These are phyloP conservation scores for Candida arabinofermentans DNA, from an alignment of 805 yeast species.

Conservation along the genomic window DNA sequence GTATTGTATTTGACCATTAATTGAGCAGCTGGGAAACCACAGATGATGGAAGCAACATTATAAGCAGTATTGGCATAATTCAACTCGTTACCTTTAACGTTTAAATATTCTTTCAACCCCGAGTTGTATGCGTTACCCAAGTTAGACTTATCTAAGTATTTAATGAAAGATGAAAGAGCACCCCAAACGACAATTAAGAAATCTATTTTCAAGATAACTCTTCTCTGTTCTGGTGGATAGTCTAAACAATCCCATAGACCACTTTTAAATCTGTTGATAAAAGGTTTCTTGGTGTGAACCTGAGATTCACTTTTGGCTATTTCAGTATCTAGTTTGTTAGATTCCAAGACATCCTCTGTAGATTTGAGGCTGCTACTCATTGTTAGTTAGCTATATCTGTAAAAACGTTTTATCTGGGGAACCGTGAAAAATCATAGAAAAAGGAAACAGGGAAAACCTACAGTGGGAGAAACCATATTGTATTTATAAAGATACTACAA, in stretches of 20 bases:
- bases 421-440: no score
- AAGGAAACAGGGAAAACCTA: no score
- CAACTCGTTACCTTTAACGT: constrained; percentile 57
- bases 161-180: constrained; percentile 36
- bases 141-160: constrained; percentile 56
- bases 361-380: no score
- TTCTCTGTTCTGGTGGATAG: constrained; percentile 33
- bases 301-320: no score
- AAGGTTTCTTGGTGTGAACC: constrained; percentile 2
- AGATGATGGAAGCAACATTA: constrained; percentile 53
- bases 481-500: no score
- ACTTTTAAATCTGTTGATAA: not conserved
- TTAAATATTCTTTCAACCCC: constrained; percentile 51
- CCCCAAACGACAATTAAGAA: constrained; percentile 26
- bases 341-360: not conserved
- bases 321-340: not conserved
- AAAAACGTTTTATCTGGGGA: no score
- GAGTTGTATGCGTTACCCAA: constrained; percentile 60
- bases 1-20: constrained; percentile 51
- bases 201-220: constrained; percentile 31
- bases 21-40: constrained; percentile 60
- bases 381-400: no score
- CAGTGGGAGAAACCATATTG: no score
- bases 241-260: constrained; percentile 18
- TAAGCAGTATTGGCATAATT: constrained; percentile 55